Percentiles rank a stretch among this genome's conserved stretches.
Evolutionary conservation across 208 protist species (phyloP).

Genomic region (Endotrypanum monterogeii): DNA sequence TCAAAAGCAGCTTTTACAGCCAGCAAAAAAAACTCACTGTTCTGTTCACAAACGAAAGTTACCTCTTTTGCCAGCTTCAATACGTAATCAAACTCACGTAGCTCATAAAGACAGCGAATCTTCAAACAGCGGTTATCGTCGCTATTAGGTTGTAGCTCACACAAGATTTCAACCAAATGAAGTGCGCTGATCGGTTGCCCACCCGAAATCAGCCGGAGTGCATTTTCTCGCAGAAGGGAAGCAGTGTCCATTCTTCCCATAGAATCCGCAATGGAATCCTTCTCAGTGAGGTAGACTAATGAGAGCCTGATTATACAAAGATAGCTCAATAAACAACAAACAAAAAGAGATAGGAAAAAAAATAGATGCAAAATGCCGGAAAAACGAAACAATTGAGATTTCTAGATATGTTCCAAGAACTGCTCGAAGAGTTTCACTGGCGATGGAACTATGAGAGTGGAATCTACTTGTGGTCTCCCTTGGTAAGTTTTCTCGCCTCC

Average conservation of each 20-base stretch:
- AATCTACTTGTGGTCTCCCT: background rate
- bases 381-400: background rate
- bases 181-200: constrained; percentile 73
- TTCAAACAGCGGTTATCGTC: constrained; percentile 44
- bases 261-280: background rate
- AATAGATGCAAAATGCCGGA: background rate
- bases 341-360: background rate
- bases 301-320: background rate
- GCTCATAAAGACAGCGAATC: constrained; percentile 55
- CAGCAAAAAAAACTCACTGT: constrained; percentile 39
- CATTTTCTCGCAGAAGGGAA: constrained; percentile 25
- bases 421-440: background rate
- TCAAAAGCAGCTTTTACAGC: constrained; percentile 79
- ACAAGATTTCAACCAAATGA: constrained; percentile 65
- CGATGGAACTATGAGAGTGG: background rate
- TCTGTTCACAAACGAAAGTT: constrained; percentile 23
- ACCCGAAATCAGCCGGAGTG: constrained; percentile 36
- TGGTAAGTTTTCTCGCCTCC: background rate
- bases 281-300: background rate
- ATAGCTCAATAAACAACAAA: background rate
- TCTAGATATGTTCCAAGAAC: background rate
- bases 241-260: constrained; percentile 17
- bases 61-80: constrained; percentile 44
- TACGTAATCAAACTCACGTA: constrained; percentile 70
- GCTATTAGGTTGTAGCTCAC: constrained; percentile 38